Evolutionary conservation across 2,329 filamentous ascomycete species (phyloP).

Genomic region (Ascochyta rabiei): DNA sequence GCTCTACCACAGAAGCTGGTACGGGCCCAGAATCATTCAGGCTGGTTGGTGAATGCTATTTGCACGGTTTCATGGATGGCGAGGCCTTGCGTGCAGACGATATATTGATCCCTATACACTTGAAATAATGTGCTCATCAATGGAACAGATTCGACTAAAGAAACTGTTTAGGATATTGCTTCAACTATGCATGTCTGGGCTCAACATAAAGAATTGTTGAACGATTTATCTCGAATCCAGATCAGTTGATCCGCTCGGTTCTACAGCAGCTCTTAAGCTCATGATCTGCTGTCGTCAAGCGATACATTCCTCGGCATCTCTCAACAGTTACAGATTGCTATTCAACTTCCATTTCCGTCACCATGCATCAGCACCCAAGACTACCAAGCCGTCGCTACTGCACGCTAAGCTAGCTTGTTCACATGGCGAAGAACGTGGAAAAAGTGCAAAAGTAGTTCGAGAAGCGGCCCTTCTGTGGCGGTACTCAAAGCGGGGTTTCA

Average conservation of each 20-base stretch:
- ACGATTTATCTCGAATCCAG: no score
- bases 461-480: neutral
- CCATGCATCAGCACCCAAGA: neutral
- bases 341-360: neutral
- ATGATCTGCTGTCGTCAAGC: neutral
- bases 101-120: neutral
- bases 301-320: neutral
- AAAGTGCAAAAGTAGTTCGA: neutral
- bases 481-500: conserved; percentile 4
- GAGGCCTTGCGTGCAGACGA: neutral
- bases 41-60: conserved; percentile 2
- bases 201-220: no score
- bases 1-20: neutral
- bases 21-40: neutral
- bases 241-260: neutral
- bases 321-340: neutral
- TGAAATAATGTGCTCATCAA: neutral
- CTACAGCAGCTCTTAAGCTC: no score
- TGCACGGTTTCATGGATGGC: conserved; percentile 7
- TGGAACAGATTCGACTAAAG: no score
- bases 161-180: no score
- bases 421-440: neutral
- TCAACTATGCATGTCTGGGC: no score
- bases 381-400: conserved; percentile 1
- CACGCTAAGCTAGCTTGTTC: neutral